Conservation (phyloP, 2,329 filamentous ascomycete species). For the Biscogniauxia mediterranea region DNA sequence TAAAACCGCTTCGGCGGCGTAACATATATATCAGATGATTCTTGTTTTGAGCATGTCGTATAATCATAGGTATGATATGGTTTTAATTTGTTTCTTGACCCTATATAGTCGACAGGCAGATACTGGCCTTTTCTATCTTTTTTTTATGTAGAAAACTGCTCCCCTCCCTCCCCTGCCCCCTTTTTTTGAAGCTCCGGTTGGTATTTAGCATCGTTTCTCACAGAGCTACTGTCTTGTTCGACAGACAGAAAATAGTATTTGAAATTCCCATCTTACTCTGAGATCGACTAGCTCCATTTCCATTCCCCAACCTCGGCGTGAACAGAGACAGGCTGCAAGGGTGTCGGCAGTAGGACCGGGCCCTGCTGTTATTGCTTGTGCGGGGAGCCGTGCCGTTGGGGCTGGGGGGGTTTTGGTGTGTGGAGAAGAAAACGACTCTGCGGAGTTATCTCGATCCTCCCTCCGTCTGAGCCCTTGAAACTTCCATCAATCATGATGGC, state of each 20-base stretch:
- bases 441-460: constrained; percentile 7
- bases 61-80: no score
- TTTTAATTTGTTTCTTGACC: no score
- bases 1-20: not conserved
- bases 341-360: not conserved
- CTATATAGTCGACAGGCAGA: no score
- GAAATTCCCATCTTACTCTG: not conserved
- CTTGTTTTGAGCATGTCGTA: not conserved
- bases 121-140: no score
- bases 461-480: constrained; percentile 6
- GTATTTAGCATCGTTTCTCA: no score
- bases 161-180: no score
- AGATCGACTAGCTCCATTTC: not conserved
- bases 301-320: not conserved
- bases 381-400: not conserved
- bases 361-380: not conserved
- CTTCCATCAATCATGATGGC: constrained; percentile 24
- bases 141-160: no score
- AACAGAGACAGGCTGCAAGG: not conserved
- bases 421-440: constrained; percentile 11
- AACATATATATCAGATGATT: not conserved
- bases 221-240: no score
- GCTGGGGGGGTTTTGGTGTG: constrained; percentile 10
- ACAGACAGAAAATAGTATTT: not conserved
- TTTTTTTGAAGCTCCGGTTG: no score